Percentiles rank a stretch among this genome's conserved stretches.
These are phyloP conservation scores for Phaeosphaeria sp. DNA, from an alignment of 2,329 filamentous ascomycete genomes.

Conservation along the genomic window DNA sequence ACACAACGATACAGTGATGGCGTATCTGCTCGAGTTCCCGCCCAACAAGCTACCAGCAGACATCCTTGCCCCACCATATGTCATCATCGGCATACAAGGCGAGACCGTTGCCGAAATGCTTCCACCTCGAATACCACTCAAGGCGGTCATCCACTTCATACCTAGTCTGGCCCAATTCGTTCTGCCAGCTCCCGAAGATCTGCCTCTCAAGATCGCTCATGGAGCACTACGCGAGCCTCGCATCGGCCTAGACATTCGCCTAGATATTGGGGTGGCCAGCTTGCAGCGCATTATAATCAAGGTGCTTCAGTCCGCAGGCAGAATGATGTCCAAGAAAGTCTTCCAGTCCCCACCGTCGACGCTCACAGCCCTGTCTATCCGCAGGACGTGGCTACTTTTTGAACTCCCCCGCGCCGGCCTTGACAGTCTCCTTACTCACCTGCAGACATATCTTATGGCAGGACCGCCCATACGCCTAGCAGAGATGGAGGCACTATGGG, in stretches of 20 bases:
- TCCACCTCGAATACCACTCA: constrained; percentile 26
- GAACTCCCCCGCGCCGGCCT: constrained; percentile 24
- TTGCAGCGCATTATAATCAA: constrained; percentile 25
- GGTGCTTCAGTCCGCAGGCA: constrained; percentile 26
- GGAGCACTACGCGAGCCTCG: constrained; percentile 11
- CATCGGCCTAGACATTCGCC: constrained; percentile 31
- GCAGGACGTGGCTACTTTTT: constrained; percentile 28
- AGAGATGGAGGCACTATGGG: constrained; percentile 26
- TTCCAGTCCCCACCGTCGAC: constrained; percentile 10
- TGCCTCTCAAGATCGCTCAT: not conserved
- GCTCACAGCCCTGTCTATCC: constrained; percentile 20
- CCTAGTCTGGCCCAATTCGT: constrained; percentile 27
- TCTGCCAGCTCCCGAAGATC: constrained; percentile 15
- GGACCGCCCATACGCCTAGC: constrained; percentile 10
- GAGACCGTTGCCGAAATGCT: constrained; percentile 14
- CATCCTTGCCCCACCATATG: constrained; percentile 24
- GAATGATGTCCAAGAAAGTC: not conserved
- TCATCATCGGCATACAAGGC: constrained; percentile 28
- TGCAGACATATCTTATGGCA: constrained; percentile 19
- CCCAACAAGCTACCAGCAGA: constrained; percentile 11
- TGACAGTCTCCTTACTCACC: constrained; percentile 17
- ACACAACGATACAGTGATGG: constrained; percentile 19
- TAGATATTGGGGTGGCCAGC: constrained; percentile 13
- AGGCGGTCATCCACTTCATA: constrained; percentile 27
- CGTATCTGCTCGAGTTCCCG: constrained; percentile 32